A percentile compares a stretch with the other conserved stretches of the same genome.
Conservation (phyloP, 1,139 yeast genomes). For the Nakaseomyces sp. region DNA sequence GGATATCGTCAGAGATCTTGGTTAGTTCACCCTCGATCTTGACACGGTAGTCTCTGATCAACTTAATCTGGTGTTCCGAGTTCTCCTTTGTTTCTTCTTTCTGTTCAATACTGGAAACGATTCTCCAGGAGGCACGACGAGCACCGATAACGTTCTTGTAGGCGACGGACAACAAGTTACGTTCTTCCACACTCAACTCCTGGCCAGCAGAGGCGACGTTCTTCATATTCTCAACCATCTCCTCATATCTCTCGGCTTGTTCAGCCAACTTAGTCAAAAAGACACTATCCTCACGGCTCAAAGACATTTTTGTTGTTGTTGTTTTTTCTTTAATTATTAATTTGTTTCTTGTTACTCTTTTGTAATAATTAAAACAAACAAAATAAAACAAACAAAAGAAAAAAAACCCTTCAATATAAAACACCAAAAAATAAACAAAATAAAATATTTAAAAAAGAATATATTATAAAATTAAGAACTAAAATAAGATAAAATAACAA, state of each 20-base stretch:
- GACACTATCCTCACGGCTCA: constrained; percentile 86
- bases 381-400: too few species aligned
- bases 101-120: constrained; percentile 94
- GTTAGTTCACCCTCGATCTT: constrained; percentile 91
- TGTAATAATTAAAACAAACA: too few species aligned
- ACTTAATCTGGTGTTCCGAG: constrained; percentile 57
- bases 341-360: too few species aligned
- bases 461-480: too few species aligned
- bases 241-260: constrained; percentile 99
- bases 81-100: constrained; percentile 96
- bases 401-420: too few species aligned
- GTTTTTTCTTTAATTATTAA: neutral
- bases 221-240: constrained; percentile 98
- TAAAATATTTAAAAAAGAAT: too few species aligned
- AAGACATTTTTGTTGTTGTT: constrained; percentile 13
- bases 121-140: constrained; percentile 99
- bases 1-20: constrained; percentile 88
- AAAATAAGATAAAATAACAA: too few species aligned
- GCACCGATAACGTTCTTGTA: constrained; percentile 98
- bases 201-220: constrained; percentile 94
- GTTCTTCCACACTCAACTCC: constrained; percentile 94
- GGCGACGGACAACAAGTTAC: constrained; percentile 93
- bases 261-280: constrained; percentile 98
- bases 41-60: constrained; percentile 89
- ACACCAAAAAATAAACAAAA: too few species aligned